Evolutionary conservation across 345 rosid species (phyloP).

Genomic region (Cardamine resedifolia): DNA sequence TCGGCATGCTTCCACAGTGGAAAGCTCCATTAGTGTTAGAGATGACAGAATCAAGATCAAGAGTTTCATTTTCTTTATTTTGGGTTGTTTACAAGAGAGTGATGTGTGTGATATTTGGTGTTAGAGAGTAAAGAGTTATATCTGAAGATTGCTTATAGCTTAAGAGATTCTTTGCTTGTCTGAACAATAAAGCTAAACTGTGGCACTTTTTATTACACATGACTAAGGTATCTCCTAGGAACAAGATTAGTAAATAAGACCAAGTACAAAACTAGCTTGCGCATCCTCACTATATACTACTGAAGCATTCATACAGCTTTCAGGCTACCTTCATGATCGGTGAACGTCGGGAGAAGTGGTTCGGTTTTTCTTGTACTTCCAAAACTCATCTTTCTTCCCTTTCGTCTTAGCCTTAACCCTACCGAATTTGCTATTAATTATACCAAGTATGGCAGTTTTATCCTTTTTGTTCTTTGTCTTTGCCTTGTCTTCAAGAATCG

Average conservation of each 20-base stretch:
- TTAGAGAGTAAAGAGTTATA: constrained; percentile 22
- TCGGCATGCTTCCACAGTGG: constrained; percentile 45
- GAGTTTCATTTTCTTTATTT: constrained; percentile 21
- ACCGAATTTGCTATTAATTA: constrained; percentile 72
- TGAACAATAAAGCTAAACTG: constrained; percentile 28
- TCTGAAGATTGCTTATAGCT: constrained; percentile 26
- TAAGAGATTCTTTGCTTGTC: constrained; percentile 41
- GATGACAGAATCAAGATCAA: constrained; percentile 18
- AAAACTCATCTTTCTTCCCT: constrained; percentile 86
- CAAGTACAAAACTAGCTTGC: background rate
- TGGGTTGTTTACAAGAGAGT: constrained; percentile 13
- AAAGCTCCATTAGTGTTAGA: constrained; percentile 24
- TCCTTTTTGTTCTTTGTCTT: constrained; percentile 65
- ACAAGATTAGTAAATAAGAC: background rate
- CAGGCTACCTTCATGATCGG: constrained; percentile 16
- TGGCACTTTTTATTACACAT: constrained; percentile 23
- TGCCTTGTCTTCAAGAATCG: constrained; percentile 73
- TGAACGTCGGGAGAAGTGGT: constrained; percentile 27
- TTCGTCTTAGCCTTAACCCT: constrained; percentile 55
- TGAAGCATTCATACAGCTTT: constrained; percentile 6
- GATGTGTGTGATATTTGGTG: constrained; percentile 5
- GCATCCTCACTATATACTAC: constrained; percentile 11
- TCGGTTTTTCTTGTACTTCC: constrained; percentile 66
- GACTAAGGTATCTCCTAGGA: constrained; percentile 23
- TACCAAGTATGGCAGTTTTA: constrained; percentile 77